Percentiles rank a stretch among this genome's conserved stretches.
Evolutionary conservation across 78 protist species (phyloP).

Genomic region (slime mould (Dictyostelium discoideum)): DNA sequence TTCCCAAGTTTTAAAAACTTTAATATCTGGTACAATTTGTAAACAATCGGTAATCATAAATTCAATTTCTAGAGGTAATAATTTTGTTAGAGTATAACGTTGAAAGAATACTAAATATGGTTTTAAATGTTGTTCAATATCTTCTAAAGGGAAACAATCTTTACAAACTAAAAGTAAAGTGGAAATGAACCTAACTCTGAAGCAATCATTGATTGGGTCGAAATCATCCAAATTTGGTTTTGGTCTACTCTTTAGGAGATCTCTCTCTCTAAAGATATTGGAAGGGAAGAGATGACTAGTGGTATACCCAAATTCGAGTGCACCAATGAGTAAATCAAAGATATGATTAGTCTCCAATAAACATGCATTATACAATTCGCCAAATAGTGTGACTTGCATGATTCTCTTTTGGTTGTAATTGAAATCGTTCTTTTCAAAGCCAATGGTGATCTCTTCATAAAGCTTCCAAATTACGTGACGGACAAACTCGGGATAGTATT

Average conservation of each 20-base stretch:
- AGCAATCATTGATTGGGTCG: constrained; percentile 68
- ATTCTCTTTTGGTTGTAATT: constrained; percentile 77
- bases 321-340: constrained; percentile 29
- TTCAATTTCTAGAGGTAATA: constrained; percentile 45
- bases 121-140: constrained; percentile 15
- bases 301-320: constrained; percentile 40
- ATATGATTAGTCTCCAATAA: constrained; percentile 42
- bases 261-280: constrained; percentile 11
- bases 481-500: constrained; percentile 38
- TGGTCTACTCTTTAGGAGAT: constrained; percentile 1
- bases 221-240: constrained; percentile 59
- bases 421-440: constrained; percentile 66
- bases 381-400: constrained; percentile 63
- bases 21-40: constrained; percentile 26
- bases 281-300: constrained; percentile 46
- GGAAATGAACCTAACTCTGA: constrained; percentile 54
- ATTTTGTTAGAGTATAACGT: constrained; percentile 46
- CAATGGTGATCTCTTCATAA: constrained; percentile 59
- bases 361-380: constrained; percentile 83
- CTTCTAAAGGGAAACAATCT: constrained; percentile 57
- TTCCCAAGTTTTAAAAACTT: constrained; percentile 56
- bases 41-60: constrained; percentile 64
- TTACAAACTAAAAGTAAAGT: constrained; percentile 36
- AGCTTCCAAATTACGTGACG: constrained; percentile 32
- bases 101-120: constrained; percentile 50